Evolutionary conservation across 169 alveolate species (phyloP).

Genomic region (Plasmodium gallinaceum): DNA sequence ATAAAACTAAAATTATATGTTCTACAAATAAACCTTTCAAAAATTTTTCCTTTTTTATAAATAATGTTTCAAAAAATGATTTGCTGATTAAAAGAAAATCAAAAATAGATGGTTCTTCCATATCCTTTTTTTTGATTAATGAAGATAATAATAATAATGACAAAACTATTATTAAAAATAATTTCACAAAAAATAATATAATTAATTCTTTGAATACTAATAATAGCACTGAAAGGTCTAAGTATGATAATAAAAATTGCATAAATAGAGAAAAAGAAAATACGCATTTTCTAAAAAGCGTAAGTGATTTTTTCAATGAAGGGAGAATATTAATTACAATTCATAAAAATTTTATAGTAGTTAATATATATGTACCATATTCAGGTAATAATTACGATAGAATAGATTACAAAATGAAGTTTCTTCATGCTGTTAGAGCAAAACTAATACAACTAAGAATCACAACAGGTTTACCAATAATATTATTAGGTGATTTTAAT

Average conservation of each 20-base stretch:
- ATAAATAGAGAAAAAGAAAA: not conserved
- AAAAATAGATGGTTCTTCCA: constrained; percentile 29
- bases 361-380: constrained; percentile 78
- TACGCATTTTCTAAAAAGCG: not conserved
- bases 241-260: too few species aligned
- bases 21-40: constrained; percentile 34
- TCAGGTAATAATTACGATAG: constrained; percentile 74
- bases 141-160: constrained; percentile 1
- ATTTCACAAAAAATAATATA: too few species aligned
- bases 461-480: constrained; percentile 76
- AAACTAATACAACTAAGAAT: constrained; percentile 45
- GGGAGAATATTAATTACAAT: constrained; percentile 70
- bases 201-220: too few species aligned
- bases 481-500: constrained; percentile 77
- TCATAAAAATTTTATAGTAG: constrained; percentile 55
- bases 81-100: constrained; percentile 19
- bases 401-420: constrained; percentile 64
- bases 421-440: constrained; percentile 76
- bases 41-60: constrained; percentile 36
- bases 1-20: constrained; percentile 30
- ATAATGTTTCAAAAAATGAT: constrained; percentile 10
- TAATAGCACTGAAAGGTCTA: too few species aligned
- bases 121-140: constrained; percentile 17
- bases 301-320: constrained; percentile 39
- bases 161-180: not conserved